Evolutionary conservation across 2,329 filamentous ascomycete species (phyloP).

Genomic region (Scedosporium dehoogii): DNA sequence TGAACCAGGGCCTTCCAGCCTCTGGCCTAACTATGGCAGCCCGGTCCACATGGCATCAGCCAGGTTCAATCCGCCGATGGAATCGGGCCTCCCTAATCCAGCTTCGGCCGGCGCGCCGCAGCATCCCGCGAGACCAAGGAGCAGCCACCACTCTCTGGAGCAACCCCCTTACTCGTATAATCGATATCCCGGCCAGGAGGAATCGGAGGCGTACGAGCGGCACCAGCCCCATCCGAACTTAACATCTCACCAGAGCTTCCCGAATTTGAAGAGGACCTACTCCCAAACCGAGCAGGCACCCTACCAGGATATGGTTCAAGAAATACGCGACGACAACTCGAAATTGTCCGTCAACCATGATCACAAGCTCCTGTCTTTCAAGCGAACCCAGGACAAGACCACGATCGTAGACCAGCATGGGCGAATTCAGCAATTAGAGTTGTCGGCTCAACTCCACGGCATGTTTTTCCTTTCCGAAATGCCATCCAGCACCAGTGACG

Average conservation of each 20-base stretch:
- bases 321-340: constrained; percentile 47
- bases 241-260: constrained; percentile 40
- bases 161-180: constrained; percentile 41
- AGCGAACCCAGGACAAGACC: constrained; percentile 46
- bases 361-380: constrained; percentile 51
- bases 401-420: constrained; percentile 51
- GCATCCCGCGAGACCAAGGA: constrained; percentile 39
- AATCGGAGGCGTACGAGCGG: constrained; percentile 43
- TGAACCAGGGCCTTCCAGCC: constrained; percentile 45
- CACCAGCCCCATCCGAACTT: constrained; percentile 35
- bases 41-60: constrained; percentile 40
- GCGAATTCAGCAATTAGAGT: constrained; percentile 49
- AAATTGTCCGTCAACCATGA: constrained; percentile 49
- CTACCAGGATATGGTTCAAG: constrained; percentile 52
- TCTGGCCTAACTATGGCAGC: constrained; percentile 49
- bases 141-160: constrained; percentile 38
- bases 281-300: constrained; percentile 44
- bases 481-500: constrained; percentile 52
- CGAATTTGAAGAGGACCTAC: constrained; percentile 47
- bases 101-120: constrained; percentile 33
- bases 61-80: constrained; percentile 40
- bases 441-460: constrained; percentile 68
- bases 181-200: constrained; percentile 42
- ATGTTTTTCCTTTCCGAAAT: constrained; percentile 86
- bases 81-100: constrained; percentile 35